Conservation (phyloP, 805 yeast species). For the Tetrapisispora iriomotensis region DNA sequence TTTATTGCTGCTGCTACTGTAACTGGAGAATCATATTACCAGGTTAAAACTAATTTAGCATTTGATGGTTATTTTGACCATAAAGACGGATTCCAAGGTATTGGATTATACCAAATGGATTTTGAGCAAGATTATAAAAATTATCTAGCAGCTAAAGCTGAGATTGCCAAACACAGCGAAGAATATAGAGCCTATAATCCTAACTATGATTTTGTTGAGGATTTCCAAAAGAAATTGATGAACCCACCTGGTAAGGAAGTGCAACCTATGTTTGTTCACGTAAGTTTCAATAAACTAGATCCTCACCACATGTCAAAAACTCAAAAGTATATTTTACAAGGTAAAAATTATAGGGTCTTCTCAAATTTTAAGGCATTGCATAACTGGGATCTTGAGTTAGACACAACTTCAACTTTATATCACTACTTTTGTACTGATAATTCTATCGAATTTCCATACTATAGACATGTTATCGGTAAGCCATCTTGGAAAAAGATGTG, state of each 20-base stretch:
- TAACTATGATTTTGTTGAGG: constrained; percentile 9
- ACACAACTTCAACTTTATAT: constrained; percentile 11
- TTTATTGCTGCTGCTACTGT: constrained; percentile 59
- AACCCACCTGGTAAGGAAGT: constrained; percentile 8
- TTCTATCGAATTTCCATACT: constrained; percentile 10
- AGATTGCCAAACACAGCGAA: constrained; percentile 6
- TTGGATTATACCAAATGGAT: constrained; percentile 40
- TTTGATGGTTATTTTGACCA: constrained; percentile 31
- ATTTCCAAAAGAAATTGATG: constrained; percentile 9
- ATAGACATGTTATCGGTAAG: constrained; percentile 7
- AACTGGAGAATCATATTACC: constrained; percentile 41
- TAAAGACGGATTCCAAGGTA: constrained; percentile 28
- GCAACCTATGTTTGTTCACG: constrained; percentile 30
- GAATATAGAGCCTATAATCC: constrained; percentile 9
- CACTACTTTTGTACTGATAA: constrained; percentile 12
- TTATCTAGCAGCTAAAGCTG: constrained; percentile 9
- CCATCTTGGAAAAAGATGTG: constrained; percentile 18
- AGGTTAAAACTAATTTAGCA: constrained; percentile 32
- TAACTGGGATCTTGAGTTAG: constrained; percentile 23
- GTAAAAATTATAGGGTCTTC: constrained; percentile 21
- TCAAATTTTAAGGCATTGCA: constrained; percentile 6
- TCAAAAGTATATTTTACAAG: constrained; percentile 10
- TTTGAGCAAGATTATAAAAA: constrained; percentile 37
- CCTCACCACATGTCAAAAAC: constrained; percentile 23
- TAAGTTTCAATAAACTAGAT: constrained; percentile 30